Base-by-base conservation (phyloP, 192 early-diverging fungal genomes). In the Chytriomyces hyalinus region DNA sequence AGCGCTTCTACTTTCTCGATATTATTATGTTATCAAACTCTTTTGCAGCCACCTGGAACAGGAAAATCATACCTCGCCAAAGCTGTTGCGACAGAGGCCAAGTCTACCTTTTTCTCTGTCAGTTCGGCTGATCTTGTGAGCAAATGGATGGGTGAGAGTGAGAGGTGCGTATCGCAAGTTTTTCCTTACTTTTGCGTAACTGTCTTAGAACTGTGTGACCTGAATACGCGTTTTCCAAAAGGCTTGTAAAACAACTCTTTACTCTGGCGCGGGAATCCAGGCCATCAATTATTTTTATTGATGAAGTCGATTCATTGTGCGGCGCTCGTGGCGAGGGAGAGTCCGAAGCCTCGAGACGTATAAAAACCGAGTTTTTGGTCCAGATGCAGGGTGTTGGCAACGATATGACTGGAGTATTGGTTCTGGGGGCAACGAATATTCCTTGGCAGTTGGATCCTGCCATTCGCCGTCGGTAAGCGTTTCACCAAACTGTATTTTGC, bases 111-210 rank as follows among this genome's bases (percentile, higher is more conserved):
- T 78, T 97, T 98, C 70, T 94, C 96, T 13, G 93, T 99, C 22
- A 96, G 94, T 11, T 98, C 96, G 5, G 97, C 97, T 5, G 97
- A 99, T 84, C 86, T 99, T 64, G 97, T 99, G n/a, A 93, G 92
- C 80, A 99, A 98, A 87, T 99, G 96, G 96, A 98, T 99, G 93
- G 97, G 97, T 61, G 97, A 99, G 83, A 92, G 91, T 87, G 97
- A 99, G 82, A 84, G 94, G 91, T 87, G 71, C 62, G 65, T 59
- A 22, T 2, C 47, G 10, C 24, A 26, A 26, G 24, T 26, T 26
- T 26, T 26, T 26, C 24, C 24, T 0, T 26, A 26, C 24, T 26
- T 26, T 26, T 26, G 24, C 24, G 24, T 26, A 26, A 15, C 15
- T 59, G 22, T 46, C 20, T 17, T 74, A n/a, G 26, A 74, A 63